Percentiles rank a stretch among this genome's conserved stretches.
Conservation (phyloP, 371 early-diverging fungal species). For the Lichtheimia corymbifera region DNA sequence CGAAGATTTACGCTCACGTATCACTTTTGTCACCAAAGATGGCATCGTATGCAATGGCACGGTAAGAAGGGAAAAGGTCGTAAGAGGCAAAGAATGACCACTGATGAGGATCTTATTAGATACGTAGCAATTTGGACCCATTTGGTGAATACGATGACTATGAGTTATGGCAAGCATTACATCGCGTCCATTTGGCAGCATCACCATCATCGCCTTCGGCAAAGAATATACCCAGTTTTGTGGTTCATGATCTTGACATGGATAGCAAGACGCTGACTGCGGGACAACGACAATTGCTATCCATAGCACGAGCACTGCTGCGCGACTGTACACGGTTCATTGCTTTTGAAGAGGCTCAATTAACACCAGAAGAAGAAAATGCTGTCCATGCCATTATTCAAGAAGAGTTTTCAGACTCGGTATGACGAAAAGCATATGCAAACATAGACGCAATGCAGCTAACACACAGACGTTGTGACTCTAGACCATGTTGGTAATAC, state of each 20-base stretch:
- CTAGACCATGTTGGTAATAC: conserved; percentile 84
- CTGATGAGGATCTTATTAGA: conserved; percentile 18
- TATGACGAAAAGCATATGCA: conserved; percentile 13
- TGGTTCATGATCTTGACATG: conserved; percentile 55
- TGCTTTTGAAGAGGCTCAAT: conserved; percentile 79
- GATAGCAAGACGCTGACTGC: conserved; percentile 72
- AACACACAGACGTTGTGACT: background rate
- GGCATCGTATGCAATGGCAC: conserved; percentile 80
- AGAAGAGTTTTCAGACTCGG: conserved; percentile 71
- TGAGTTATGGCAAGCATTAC: conserved; percentile 83
- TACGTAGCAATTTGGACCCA: conserved; percentile 84
- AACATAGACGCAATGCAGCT: background rate
- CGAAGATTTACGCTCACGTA: conserved; percentile 66
- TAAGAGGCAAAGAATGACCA: background rate
- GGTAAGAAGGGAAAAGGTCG: conserved; percentile 14
- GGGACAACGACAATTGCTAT: conserved; percentile 83
- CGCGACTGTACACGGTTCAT: conserved; percentile 69
- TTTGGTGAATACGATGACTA: conserved; percentile 74
- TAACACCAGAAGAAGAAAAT: conserved; percentile 67
- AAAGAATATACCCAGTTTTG: conserved; percentile 39
- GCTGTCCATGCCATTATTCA: conserved; percentile 82
- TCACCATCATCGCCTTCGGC: conserved; percentile 9
- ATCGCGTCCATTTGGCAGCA: conserved; percentile 61
- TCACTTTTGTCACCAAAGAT: conserved; percentile 84
- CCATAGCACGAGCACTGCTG: conserved; percentile 79